Evolutionary conservation across 495 filamentous ascomycete genomes (phyloP).

Genomic region (Xylaria bambusicola): DNA sequence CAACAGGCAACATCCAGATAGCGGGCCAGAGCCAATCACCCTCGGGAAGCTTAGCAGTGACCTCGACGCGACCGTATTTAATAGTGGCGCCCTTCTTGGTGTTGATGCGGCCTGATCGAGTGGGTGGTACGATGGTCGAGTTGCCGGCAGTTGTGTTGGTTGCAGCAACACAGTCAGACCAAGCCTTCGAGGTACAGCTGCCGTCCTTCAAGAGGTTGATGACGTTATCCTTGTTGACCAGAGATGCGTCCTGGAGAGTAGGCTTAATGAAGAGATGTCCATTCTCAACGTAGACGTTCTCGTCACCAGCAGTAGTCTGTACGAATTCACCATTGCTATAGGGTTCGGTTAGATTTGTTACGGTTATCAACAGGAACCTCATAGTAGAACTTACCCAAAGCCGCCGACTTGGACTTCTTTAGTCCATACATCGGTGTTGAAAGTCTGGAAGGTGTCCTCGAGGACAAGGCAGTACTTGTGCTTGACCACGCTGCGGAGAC

Average conservation of each 20-base stretch:
- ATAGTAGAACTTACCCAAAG: constrained; percentile 64
- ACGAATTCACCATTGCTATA: constrained; percentile 81
- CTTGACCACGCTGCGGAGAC: constrained; percentile 65
- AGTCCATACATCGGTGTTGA: constrained; percentile 67
- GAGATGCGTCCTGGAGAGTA: constrained; percentile 66
- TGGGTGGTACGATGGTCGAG: constrained; percentile 73
- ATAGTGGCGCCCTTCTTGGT: constrained; percentile 68
- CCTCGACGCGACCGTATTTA: constrained; percentile 81
- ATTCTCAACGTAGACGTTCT: constrained; percentile 71
- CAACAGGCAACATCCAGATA: constrained; percentile 86
- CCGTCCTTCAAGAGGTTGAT: constrained; percentile 67
- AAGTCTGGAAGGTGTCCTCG: constrained; percentile 64
- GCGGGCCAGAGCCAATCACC: constrained; percentile 92
- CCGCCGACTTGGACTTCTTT: constrained; percentile 79
- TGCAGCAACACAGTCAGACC: constrained; percentile 59
- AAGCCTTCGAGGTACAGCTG: constrained; percentile 61
- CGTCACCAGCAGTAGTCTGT: constrained; percentile 65
- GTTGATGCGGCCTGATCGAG: constrained; percentile 75
- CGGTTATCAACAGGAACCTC: neutral
- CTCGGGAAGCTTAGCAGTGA: constrained; percentile 68
- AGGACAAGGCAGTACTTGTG: constrained; percentile 75
- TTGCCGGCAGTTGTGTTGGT: constrained; percentile 69
- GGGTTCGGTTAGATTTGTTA: constrained; percentile 6
- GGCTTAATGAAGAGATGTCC: constrained; percentile 74
- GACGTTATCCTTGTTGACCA: constrained; percentile 62